Evolutionary conservation across 2,329 filamentous ascomycete genomes (phyloP), one percentile per base, ranked within the genome.

Genomic region (Cyanodermella asteris): DNA sequence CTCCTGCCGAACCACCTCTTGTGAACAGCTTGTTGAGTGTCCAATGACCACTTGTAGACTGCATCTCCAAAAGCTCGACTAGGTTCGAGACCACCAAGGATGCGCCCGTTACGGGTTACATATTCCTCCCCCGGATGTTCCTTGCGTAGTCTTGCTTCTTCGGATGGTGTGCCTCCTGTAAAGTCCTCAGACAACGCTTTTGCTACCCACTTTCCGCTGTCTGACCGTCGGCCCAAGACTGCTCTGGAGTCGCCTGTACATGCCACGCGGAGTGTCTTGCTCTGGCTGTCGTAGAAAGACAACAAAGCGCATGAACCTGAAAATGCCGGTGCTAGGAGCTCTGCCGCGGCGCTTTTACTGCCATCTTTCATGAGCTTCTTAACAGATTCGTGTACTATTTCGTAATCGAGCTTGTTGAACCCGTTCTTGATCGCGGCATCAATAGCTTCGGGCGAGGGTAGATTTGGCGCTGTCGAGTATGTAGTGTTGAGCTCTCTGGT

Each of bases 301-400:
- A 97, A 63, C 5, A 97, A 65, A 20, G 87, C 90, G 45, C 87
- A 97, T 2, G 90, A 94, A n/a, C 87, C 87, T 3, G 87, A 93
- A 13, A 94, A 59, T 5, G 87, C 90, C 6, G 87, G 87, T 7
- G 82, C 82, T 9, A 97, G 65, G 5, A 91, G 60, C 50, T 94
- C 82, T 4, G 87, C 84, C 3, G 84, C 87, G 11, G 80, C 70
- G n/a, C 72, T 64, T 50, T 91, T 91, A 15, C 80, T 87, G 37
- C 82, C 77, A 10, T 74, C 70, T 44, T 90, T 81, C 37, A 90
- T 61, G 8, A 93, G 80, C 48, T 84, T 91, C 38, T 87, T 67
- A 18, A 91, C 84, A 32, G 78, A 91, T 44, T 81, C 75, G 50
- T 94, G 68, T 6, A 91, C 78, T 40, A 97, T 97, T 44, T 94